Conservation (phyloP, 2,329 filamentous ascomycete species). For the Beauveria bassiana region DNA sequence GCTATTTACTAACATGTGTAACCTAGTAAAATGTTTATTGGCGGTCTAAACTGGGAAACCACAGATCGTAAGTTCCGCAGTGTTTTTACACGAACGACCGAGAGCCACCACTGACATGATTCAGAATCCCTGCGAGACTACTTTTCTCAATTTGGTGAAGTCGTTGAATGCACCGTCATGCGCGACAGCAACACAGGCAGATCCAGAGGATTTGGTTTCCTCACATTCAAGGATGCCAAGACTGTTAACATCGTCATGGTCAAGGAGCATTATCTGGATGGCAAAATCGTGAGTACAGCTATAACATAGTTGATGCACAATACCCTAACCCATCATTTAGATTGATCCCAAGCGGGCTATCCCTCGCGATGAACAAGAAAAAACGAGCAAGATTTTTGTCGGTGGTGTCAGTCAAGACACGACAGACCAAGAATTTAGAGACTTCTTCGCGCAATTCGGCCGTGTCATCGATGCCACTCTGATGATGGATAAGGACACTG, state of each 20-base stretch:
- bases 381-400: constrained; percentile 97
- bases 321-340: constrained; percentile 37
- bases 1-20: background rate
- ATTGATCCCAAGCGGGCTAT: constrained; percentile 98
- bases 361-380: constrained; percentile 93
- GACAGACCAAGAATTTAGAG: constrained; percentile 89
- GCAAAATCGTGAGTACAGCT: constrained; percentile 74
- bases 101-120: background rate
- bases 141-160: constrained; percentile 95
- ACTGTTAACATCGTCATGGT: constrained; percentile 99
- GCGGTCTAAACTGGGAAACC: constrained; percentile 97
- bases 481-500: constrained; percentile 99
- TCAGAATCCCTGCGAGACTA: constrained; percentile 93
- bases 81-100: background rate
- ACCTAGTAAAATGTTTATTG: constrained; percentile 97
- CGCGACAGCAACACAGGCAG: constrained; percentile 87
- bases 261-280: constrained; percentile 95
- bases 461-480: constrained; percentile 94
- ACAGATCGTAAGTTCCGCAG: constrained; percentile 73
- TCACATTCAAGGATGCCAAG: constrained; percentile 96
- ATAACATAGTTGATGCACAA: background rate
- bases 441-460: constrained; percentile 95
- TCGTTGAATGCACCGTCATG: constrained; percentile 99
- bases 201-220: constrained; percentile 91
- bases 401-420: constrained; percentile 96